Percentiles rank a stretch among this genome's conserved stretches.
phyloP scores from a whole-genome alignment of 768 basidiomycete genomes.

The Suillus occidentalis region DNA sequence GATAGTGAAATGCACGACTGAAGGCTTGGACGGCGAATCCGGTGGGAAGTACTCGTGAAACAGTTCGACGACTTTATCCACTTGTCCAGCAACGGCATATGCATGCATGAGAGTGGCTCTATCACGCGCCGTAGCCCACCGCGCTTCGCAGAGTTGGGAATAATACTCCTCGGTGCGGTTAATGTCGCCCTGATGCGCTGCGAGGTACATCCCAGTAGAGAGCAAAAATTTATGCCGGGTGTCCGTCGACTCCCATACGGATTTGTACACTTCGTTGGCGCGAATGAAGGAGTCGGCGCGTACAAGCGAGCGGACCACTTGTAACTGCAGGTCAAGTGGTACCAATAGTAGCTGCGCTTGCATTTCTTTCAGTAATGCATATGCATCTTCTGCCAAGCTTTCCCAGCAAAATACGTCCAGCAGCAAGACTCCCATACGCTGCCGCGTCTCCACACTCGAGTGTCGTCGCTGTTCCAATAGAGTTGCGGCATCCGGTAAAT shows the following conservation, averaged over 20 bases:
- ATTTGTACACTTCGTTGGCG: constrained; percentile 45
- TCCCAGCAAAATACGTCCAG: constrained; percentile 39
- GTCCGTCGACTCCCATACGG: constrained; percentile 25
- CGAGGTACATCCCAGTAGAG: constrained; percentile 51
- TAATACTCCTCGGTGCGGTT: constrained; percentile 45
- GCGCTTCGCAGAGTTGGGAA: constrained; percentile 31
- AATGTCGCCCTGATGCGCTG: constrained; percentile 52
- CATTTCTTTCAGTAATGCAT: constrained; percentile 43
- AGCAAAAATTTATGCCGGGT: constrained; percentile 27
- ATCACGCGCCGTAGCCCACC: constrained; percentile 29
- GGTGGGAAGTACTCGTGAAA: constrained; percentile 57
- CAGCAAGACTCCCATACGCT: constrained; percentile 39
- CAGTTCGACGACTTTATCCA: constrained; percentile 41
- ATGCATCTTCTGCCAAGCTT: constrained; percentile 36
- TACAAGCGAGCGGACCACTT: constrained; percentile 45
- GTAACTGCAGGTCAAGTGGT: constrained; percentile 29
- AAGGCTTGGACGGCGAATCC: constrained; percentile 38
- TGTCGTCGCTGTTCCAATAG: constrained; percentile 23
- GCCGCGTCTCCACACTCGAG: constrained; percentile 29
- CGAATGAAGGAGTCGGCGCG: constrained; percentile 36
- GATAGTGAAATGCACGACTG: constrained; percentile 51
- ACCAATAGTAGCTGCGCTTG: constrained; percentile 34
- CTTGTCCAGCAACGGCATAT: constrained; percentile 48
- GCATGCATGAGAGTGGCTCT: constrained; percentile 54
- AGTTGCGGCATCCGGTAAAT: constrained; percentile 33